Evolutionary conservation across 2,329 filamentous ascomycete genomes (phyloP).

Genomic region (Hymenoscyphus fructigenus): DNA sequence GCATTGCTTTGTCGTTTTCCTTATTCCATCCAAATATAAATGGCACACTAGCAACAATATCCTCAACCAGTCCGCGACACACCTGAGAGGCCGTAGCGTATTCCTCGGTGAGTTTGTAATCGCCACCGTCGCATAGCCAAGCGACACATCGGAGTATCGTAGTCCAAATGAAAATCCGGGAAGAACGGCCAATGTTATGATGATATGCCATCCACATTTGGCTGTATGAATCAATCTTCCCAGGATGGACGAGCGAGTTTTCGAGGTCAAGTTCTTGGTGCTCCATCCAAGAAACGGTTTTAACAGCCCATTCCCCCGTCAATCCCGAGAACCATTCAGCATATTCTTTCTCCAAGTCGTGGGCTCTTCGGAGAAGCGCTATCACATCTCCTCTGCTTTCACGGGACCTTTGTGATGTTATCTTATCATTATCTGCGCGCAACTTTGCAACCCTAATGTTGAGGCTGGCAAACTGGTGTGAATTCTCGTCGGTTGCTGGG

Average conservation of each 20-base stretch:
- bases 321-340: conserved; percentile 50
- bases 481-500: conserved; percentile 50
- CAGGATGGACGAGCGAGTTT: conserved; percentile 55
- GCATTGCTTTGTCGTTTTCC: conserved; percentile 37
- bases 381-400: conserved; percentile 51
- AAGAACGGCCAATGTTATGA: conserved; percentile 56
- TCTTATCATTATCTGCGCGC: conserved; percentile 53
- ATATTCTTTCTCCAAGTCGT: conserved; percentile 52
- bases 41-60: conserved; percentile 59
- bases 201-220: conserved; percentile 59
- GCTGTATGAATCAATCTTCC: conserved; percentile 56
- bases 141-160: conserved; percentile 58
- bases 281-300: conserved; percentile 56
- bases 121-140: conserved; percentile 57
- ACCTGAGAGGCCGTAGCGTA: conserved; percentile 53
- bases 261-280: conserved; percentile 48
- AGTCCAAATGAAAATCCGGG: conserved; percentile 53
- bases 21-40: conserved; percentile 61
- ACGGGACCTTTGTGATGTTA: conserved; percentile 37
- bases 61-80: conserved; percentile 53
- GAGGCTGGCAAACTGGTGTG: conserved; percentile 45
- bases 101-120: conserved; percentile 61
- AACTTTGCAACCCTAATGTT: conserved; percentile 54
- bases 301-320: conserved; percentile 49
- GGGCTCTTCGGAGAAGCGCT: conserved; percentile 50